Evolutionary conservation across 176 grass and related monocot genomes (phyloP).

Genomic region (Alloteropsis semialata): DNA sequence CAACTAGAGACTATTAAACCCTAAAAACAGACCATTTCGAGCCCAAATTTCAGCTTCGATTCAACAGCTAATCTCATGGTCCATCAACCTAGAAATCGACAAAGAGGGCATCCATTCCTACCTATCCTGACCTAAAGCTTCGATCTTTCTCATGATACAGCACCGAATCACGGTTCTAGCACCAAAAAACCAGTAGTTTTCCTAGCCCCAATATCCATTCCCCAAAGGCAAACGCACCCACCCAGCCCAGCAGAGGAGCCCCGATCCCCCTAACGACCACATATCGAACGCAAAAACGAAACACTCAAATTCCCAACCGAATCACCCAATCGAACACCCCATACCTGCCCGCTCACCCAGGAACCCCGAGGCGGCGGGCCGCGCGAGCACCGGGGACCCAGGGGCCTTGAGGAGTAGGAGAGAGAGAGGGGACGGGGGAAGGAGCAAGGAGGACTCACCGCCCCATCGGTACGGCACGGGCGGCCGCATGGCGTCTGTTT

Average conservation of each 20-base stretch:
- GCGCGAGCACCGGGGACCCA: background rate
- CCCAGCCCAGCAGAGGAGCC: background rate
- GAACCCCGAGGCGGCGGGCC: background rate
- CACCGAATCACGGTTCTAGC: background rate
- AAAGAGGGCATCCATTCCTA: background rate
- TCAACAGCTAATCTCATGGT: background rate
- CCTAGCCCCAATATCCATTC: background rate
- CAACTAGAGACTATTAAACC: background rate
- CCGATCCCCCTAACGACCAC: background rate
- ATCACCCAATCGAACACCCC: background rate
- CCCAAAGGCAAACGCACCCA: background rate
- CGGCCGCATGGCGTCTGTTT: background rate
- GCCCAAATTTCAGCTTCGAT: background rate
- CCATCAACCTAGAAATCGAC: background rate
- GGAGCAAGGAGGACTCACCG: background rate
- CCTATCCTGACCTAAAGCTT: background rate
- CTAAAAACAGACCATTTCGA: background rate
- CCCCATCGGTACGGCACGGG: background rate
- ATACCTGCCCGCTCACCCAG: background rate
- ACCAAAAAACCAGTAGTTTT: background rate
- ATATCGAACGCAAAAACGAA: background rate
- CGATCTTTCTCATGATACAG: too few relatives aligned
- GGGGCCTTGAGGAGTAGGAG: background rate
- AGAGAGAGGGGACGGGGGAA: background rate
- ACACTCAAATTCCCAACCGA: background rate